A percentile compares a stretch with the other conserved stretches of the same genome.
These are phyloP conservation scores for Penicillium sp. DNA, from an alignment of 2,329 filamentous ascomycete species.

Conservation along the genomic window DNA sequence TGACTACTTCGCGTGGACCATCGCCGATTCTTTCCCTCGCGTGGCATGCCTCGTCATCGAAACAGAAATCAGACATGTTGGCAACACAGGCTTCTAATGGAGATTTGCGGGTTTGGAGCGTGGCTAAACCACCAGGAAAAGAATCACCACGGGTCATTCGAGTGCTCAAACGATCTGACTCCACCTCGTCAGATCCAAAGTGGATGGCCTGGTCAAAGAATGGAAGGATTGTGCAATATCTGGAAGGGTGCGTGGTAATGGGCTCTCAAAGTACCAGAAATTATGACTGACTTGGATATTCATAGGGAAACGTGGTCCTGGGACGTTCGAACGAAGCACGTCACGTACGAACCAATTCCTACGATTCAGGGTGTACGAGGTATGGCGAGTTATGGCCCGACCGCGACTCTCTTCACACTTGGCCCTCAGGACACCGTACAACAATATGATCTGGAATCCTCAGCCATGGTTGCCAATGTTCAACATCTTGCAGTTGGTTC, in stretches of 20 bases:
- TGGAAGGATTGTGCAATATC: slow-evolving; percentile 89
- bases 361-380: slow-evolving; percentile 80
- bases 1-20: slow-evolving; percentile 79
- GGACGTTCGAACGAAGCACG: slow-evolving; percentile 98
- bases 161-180: slow-evolving; percentile 78
- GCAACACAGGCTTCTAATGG: slow-evolving; percentile 90
- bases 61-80: slow-evolving; percentile 97
- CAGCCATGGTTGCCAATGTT: slow-evolving; percentile 79
- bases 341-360: slow-evolving; percentile 85
- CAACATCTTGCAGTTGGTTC: slow-evolving; percentile 80
- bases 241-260: slow-evolving; percentile 72
- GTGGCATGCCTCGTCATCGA: slow-evolving; percentile 95
- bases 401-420: slow-evolving; percentile 88
- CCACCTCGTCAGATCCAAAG: slow-evolving; percentile 72
- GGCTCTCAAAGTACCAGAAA: neutral
- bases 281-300: neutral
- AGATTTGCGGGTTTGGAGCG: slow-evolving; percentile 93
- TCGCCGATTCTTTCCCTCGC: slow-evolving; percentile 84
- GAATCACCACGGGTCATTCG: slow-evolving; percentile 87
- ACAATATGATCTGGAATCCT: slow-evolving; percentile 90
- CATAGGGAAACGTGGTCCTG: slow-evolving; percentile 86
- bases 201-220: slow-evolving; percentile 99
- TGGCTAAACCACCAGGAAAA: slow-evolving; percentile 72
- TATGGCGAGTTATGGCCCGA: slow-evolving; percentile 84
- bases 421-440: slow-evolving; percentile 87